Conservation (phyloP, 257 asterid species). For the Jacaranda copaia region DNA sequence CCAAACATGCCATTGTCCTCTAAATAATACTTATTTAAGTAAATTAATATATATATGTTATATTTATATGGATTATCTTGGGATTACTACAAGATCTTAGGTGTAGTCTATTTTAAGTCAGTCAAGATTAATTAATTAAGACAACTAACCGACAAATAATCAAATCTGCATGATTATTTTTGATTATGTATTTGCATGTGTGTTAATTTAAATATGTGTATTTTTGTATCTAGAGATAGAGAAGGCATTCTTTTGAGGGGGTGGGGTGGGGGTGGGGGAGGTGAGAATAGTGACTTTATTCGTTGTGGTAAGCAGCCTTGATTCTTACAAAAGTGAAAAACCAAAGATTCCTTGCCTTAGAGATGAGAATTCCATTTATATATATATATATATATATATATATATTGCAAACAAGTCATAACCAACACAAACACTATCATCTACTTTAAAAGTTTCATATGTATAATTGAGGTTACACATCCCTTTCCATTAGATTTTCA, state of each 20-base stretch:
- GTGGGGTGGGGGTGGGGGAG: constrained; percentile 25
- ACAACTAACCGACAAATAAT: constrained; percentile 70
- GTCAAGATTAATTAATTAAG: constrained; percentile 11
- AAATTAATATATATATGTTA: background rate
- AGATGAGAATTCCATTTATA: constrained; percentile 30
- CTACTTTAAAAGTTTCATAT: too few species aligned
- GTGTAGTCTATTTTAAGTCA: constrained; percentile 35
- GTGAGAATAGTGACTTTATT: constrained; percentile 52
- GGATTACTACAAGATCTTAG: constrained; percentile 44
- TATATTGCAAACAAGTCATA: background rate
- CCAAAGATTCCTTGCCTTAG: constrained; percentile 57
- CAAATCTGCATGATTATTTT: constrained; percentile 56
- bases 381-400: too few species aligned
- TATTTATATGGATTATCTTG: constrained; percentile 42
- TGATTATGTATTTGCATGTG: constrained; percentile 39
- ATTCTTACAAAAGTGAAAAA: constrained; percentile 55
- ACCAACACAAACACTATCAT: too few species aligned
- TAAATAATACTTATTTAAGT: background rate
- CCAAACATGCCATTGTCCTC: constrained; percentile 26
- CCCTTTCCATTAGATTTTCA: background rate
- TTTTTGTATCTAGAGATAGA: constrained; percentile 3
- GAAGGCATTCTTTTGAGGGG: constrained; percentile 31
- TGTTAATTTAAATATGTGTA: background rate
- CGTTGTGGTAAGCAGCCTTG: constrained; percentile 60
- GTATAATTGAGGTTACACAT: background rate